A percentile compares a stretch with the other conserved stretches of the same genome.
phyloP scores from a whole-genome alignment of 108 stramenopile genomes.

The Fragilaria crotonensis region DNA sequence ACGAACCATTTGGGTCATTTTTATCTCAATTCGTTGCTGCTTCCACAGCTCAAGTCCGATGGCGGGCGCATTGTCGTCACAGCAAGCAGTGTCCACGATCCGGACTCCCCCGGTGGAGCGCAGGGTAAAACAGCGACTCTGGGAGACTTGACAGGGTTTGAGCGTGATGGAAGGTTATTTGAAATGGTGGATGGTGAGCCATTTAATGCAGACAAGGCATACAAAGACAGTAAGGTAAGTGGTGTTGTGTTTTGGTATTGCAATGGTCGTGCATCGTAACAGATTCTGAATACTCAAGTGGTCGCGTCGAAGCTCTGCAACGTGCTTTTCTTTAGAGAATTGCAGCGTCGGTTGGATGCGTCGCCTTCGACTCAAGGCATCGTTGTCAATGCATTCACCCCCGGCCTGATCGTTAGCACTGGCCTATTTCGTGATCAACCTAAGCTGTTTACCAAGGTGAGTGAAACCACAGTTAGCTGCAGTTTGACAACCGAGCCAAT shows the following conservation, averaged over 20 bases:
- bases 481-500: constrained; percentile 6
- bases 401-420: constrained; percentile 75
- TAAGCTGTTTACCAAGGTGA: constrained; percentile 62
- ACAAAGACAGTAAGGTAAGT: constrained; percentile 74
- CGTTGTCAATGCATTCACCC: constrained; percentile 64
- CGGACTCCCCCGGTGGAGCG: constrained; percentile 74
- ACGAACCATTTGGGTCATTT: constrained; percentile 98
- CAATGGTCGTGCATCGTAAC: neutral
- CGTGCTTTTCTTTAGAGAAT: constrained; percentile 76
- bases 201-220: constrained; percentile 86
- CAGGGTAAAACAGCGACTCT: constrained; percentile 68
- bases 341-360: constrained; percentile 46
- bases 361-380: constrained; percentile 33
- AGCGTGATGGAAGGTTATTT: constrained; percentile 38
- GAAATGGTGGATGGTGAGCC: constrained; percentile 82
- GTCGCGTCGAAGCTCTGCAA: constrained; percentile 58
- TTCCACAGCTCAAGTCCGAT: constrained; percentile 37
- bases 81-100: constrained; percentile 81
- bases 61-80: constrained; percentile 70
- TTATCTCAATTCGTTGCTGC: constrained; percentile 75
- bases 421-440: constrained; percentile 86
- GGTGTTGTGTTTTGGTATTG: neutral
- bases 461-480: neutral
- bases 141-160: constrained; percentile 72
- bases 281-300: neutral